Conservation (phyloP, 2,329 filamentous ascomycete genomes). For the Fusarium nelsonii region DNA sequence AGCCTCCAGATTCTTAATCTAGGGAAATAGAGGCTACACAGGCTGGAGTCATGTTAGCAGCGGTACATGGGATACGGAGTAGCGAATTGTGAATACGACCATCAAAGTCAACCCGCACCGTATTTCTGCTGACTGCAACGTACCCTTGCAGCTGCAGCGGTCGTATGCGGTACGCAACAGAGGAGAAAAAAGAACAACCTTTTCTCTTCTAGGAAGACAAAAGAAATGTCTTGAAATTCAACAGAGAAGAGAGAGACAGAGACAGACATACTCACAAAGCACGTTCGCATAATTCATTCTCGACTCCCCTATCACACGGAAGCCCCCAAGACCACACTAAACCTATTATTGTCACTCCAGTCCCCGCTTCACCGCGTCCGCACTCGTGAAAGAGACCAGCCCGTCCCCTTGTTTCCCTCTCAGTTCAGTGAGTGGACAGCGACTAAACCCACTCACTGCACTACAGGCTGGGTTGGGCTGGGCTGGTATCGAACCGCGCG, state of each 20-base stretch:
- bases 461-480: slow-evolving; percentile 1
- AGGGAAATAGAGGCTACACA: slow-evolving; percentile 3
- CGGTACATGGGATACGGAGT: slow-evolving; percentile 35
- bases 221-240: slow-evolving; percentile 1
- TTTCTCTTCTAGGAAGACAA: background rate
- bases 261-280: background rate
- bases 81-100: slow-evolving; percentile 19
- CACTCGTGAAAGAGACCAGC: slow-evolving; percentile 21
- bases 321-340: slow-evolving; percentile 37
- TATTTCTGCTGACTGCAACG: background rate
- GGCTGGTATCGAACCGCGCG: slow-evolving; percentile 24
- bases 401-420: slow-evolving; percentile 25
- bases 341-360: slow-evolving; percentile 36
- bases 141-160: background rate
- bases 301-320: slow-evolving; percentile 38
- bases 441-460: background rate
- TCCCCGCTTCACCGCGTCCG: slow-evolving; percentile 37
- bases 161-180: background rate
- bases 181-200: background rate
- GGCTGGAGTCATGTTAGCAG: slow-evolving; percentile 40
- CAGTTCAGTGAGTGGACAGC: slow-evolving; percentile 7
- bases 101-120: background rate
- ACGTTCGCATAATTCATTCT: slow-evolving; percentile 7
- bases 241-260: background rate
- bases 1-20: slow-evolving; percentile 41